Percentiles rank a stretch among this genome's conserved stretches.
These are phyloP conservation scores for Solanum gandarillasii DNA, from an alignment of 257 asterid genomes.

Conservation along the genomic window DNA sequence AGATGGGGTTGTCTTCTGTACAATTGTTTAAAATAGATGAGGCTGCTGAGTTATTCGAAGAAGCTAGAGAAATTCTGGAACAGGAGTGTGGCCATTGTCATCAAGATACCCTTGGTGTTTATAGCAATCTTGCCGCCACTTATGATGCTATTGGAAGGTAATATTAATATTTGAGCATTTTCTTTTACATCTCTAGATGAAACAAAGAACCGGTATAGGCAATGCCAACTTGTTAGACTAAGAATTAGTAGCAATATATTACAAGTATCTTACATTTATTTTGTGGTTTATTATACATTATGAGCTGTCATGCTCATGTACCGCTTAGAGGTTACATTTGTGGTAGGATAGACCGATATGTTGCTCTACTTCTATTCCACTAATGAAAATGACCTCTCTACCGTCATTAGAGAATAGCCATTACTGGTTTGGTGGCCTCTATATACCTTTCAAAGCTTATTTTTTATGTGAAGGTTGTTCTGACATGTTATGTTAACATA, in stretches of 20 bases:
- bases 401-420: background rate
- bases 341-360: background rate
- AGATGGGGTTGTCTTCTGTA: slow-evolving; percentile 23
- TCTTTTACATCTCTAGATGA: background rate
- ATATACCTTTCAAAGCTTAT: background rate
- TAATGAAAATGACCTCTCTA: background rate
- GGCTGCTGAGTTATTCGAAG: slow-evolving; percentile 97
- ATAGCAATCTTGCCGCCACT: background rate
- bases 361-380: background rate
- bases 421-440: background rate
- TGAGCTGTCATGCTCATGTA: too few relatives aligned
- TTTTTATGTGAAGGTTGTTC: background rate
- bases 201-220: background rate
- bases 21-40: slow-evolving; percentile 92
- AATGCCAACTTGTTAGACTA: background rate
- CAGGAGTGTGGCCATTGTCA: slow-evolving; percentile 58
- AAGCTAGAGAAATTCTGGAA: slow-evolving; percentile 89
- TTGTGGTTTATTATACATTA: background rate
- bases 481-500: background rate
- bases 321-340: background rate
- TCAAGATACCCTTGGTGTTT: background rate
- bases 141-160: background rate
- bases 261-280: background rate
- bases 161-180: background rate
- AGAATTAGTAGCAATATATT: background rate